Conservation (phyloP, 148 eudicot species). For the Rheum nobile region DNA sequence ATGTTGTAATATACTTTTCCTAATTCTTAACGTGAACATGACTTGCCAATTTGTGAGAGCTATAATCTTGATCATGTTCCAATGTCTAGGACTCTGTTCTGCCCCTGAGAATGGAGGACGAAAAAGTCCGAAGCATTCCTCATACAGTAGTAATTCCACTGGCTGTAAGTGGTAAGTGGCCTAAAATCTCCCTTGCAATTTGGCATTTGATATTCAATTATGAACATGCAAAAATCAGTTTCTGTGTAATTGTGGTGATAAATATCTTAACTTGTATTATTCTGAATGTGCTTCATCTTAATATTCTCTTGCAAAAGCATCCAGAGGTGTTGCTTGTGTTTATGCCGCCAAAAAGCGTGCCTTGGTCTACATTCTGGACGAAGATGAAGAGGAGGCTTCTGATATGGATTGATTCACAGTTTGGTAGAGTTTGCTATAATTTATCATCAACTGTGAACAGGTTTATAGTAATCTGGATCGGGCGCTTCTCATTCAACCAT, state of each 20-base stretch:
- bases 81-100: conserved; percentile 37
- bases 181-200: background rate
- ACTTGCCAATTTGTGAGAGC: background rate
- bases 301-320: conserved; percentile 37
- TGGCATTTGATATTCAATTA: background rate
- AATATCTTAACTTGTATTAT: background rate
- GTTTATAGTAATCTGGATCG: background rate
- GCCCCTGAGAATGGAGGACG: conserved; percentile 55
- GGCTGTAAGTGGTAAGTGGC: conserved; percentile 87
- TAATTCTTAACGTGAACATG: background rate
- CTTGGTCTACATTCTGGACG: conserved; percentile 92
- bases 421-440: background rate
- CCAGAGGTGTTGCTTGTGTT: conserved; percentile 93
- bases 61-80: background rate
- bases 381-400: conserved; percentile 90
- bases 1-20: background rate
- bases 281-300: background rate
- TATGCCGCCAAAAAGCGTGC: conserved; percentile 88
- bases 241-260: background rate
- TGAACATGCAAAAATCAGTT: background rate
- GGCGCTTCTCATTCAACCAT: background rate
- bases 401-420: conserved; percentile 46
- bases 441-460: background rate
- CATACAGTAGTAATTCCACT: conserved; percentile 65
- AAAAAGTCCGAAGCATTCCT: conserved; percentile 74